A percentile compares a stretch with the other conserved stretches of the same genome.
Conservation (phyloP, 768 basidiomycete genomes). For the Lepiota venenata region DNA sequence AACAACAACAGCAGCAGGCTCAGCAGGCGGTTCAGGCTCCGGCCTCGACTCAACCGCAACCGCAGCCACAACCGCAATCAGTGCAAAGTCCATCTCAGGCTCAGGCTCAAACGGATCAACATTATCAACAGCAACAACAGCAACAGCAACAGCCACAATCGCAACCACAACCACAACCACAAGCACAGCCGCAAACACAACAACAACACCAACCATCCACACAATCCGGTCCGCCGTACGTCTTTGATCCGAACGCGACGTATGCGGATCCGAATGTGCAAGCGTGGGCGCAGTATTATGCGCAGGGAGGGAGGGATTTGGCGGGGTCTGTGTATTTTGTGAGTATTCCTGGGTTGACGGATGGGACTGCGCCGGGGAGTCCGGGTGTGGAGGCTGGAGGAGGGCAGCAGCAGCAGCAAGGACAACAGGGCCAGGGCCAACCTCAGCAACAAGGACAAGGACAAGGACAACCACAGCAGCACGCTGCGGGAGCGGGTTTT, state of each 20-base stretch:
- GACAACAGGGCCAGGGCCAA: slow-evolving; percentile 1
- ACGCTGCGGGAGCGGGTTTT: not conserved
- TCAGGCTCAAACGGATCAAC: slow-evolving; percentile 12
- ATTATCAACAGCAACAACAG: not conserved
- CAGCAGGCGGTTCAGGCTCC: slow-evolving; percentile 1
- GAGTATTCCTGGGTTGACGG: slow-evolving; percentile 71
- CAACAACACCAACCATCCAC: slow-evolving; percentile 23
- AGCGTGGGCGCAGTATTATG: slow-evolving; percentile 86
- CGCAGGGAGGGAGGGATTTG: slow-evolving; percentile 69
- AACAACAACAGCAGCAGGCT: slow-evolving; percentile 16
- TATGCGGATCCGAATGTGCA: slow-evolving; percentile 82
- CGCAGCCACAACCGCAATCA: slow-evolving; percentile 15
- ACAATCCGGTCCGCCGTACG: slow-evolving; percentile 41
- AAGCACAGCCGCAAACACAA: slow-evolving; percentile 2
- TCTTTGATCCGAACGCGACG: slow-evolving; percentile 60
- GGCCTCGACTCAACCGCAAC: slow-evolving; percentile 9
- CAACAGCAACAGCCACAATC: no score
- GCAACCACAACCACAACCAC: not conserved
- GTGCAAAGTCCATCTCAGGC: slow-evolving; percentile 19
- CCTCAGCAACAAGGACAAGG: slow-evolving; percentile 21
- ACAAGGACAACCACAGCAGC: slow-evolving; percentile 16
- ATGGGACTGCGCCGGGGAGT: slow-evolving; percentile 21
- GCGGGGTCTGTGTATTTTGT: slow-evolving; percentile 81
- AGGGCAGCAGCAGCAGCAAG: slow-evolving; percentile 12
- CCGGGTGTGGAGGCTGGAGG: slow-evolving; percentile 13